Percentiles rank a stretch among this genome's conserved stretches.
These are phyloP conservation scores for Phytophthora pisi DNA, from an alignment of 352 stramenopile species.

Conservation along the genomic window DNA sequence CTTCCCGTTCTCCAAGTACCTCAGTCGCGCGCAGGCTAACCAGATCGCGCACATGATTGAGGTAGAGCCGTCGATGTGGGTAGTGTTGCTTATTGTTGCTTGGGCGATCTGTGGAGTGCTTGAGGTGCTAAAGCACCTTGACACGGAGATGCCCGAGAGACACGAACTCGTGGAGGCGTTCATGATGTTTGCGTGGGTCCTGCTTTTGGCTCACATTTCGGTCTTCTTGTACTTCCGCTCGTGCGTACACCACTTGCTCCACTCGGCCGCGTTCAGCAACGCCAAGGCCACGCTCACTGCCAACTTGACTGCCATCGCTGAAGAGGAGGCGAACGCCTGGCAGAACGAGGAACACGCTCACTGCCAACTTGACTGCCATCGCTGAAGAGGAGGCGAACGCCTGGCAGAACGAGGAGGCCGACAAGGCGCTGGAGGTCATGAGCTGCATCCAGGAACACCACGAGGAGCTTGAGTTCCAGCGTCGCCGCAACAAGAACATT, in stretches of 20 bases:
- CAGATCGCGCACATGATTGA: constrained; percentile 82
- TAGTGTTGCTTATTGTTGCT: constrained; percentile 49
- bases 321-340: constrained; percentile 28
- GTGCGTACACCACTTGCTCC: constrained; percentile 27
- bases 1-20: constrained; percentile 75
- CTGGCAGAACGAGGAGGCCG: constrained; percentile 30
- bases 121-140: constrained; percentile 25
- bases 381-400: constrained; percentile 26
- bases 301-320: constrained; percentile 26
- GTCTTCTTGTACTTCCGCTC: constrained; percentile 41
- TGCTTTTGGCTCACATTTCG: constrained; percentile 48
- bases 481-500: constrained; percentile 15
- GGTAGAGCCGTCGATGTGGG: constrained; percentile 63
- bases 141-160: constrained; percentile 24
- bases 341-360: constrained; percentile 27
- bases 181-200: constrained; percentile 40
- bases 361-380: constrained; percentile 25
- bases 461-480: constrained; percentile 31
- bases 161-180: constrained; percentile 48
- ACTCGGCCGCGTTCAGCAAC: constrained; percentile 20
- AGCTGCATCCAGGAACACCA: constrained; percentile 31
- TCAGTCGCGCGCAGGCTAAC: constrained; percentile 70
- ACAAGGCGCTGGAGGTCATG: constrained; percentile 31
- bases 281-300: constrained; percentile 22
- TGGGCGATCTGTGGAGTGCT: constrained; percentile 43